Evolutionary conservation across 2,329 filamentous ascomycete genomes (phyloP).

Genomic region (Talaromyces islandicus): DNA sequence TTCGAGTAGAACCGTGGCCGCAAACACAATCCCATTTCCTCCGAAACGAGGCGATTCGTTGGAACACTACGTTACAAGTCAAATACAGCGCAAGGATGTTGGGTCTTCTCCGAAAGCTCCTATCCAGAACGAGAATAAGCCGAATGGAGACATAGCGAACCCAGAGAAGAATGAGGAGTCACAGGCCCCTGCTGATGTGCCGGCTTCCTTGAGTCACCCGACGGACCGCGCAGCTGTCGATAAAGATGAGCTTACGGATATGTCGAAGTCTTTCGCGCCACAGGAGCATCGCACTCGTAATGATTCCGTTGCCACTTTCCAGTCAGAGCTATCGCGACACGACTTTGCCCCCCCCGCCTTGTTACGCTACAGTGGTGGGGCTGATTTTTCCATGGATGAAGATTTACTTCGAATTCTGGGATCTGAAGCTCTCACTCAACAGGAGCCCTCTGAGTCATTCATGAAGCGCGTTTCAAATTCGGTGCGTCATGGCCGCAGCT

Average conservation of each 20-base stretch:
- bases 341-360: constrained; percentile 60
- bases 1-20: constrained; percentile 28
- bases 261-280: constrained; percentile 8
- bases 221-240: constrained; percentile 22
- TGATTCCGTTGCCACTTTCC: constrained; percentile 43
- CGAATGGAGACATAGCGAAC: not conserved
- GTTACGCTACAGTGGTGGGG: constrained; percentile 68
- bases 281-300: constrained; percentile 31
- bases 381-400: constrained; percentile 90
- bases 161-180: not conserved
- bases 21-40: constrained; percentile 25
- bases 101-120: constrained; percentile 12
- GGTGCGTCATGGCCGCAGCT: constrained; percentile 85
- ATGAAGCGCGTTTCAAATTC: constrained; percentile 87
- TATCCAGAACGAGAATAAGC: not conserved
- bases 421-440: constrained; percentile 54
- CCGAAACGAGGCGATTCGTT: constrained; percentile 59
- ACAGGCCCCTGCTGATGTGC: constrained; percentile 4
- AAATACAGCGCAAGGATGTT: constrained; percentile 63
- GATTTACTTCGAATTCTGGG: constrained; percentile 87
- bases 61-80: constrained; percentile 40
- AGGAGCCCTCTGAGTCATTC: constrained; percentile 63
- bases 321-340: constrained; percentile 28
- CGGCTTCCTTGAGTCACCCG: not conserved
- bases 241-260: constrained; percentile 30